These are phyloP conservation scores for Apiotrichum porosum DNA, from an alignment of 1,284 basidiomycete species.

Conservation along the genomic window DNA sequence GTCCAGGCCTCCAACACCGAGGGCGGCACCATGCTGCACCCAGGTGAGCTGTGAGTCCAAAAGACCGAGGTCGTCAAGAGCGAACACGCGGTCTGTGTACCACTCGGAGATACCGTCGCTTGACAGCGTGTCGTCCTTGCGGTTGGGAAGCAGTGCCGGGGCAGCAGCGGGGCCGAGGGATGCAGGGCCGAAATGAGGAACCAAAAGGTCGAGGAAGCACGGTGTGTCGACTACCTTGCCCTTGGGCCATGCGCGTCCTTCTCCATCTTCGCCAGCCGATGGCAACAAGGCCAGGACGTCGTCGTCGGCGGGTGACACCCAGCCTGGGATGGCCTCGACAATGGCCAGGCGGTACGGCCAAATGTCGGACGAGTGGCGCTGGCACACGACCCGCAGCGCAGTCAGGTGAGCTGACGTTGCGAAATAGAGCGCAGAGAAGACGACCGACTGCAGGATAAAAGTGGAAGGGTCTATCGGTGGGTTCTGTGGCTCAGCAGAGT, in stretches of 20 bases:
- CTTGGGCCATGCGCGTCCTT: constrained; percentile 46
- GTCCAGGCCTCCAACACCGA: constrained; percentile 71
- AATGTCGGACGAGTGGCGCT: constrained; percentile 57
- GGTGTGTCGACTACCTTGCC: not conserved
- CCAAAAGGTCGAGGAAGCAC: constrained; percentile 9
- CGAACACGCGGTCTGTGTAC: constrained; percentile 65
- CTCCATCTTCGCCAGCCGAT: constrained; percentile 51
- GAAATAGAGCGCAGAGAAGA: constrained; percentile 60
- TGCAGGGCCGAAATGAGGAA: constrained; percentile 1
- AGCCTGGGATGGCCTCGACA: constrained; percentile 67
- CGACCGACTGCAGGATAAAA: constrained; percentile 61
- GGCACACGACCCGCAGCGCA: constrained; percentile 58
- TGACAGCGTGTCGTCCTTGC: not conserved
- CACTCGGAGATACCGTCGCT: constrained; percentile 58
- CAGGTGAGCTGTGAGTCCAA: constrained; percentile 71
- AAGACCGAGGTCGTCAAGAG: constrained; percentile 66
- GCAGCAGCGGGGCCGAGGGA: not conserved
- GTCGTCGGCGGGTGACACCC: constrained; percentile 57
- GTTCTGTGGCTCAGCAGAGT: no score
- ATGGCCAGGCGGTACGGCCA: constrained; percentile 68
- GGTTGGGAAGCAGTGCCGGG: constrained; percentile 23
- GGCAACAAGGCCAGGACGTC: constrained; percentile 64
- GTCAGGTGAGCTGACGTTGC: constrained; percentile 60
- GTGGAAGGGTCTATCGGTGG: constrained; percentile 41
- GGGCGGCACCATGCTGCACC: constrained; percentile 78